Base-by-base conservation (phyloP, 208 protist genomes). In the Trypanosoma brucei region DNA sequence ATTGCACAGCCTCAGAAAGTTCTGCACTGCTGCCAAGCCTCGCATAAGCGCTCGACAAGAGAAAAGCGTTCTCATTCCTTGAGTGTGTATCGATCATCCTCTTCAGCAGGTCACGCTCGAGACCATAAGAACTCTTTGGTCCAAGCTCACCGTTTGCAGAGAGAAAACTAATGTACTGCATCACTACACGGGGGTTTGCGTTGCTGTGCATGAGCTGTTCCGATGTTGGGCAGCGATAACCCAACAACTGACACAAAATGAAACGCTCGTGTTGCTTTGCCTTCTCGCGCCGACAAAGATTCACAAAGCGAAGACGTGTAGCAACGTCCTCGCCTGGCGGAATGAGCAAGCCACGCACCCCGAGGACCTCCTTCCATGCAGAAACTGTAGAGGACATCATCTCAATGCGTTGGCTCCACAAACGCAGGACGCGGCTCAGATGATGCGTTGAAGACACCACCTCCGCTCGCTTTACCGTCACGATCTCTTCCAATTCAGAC, bases 401-500 rank as follows among this genome's bases (percentile, higher is more conserved):
- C 38, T 82, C 72, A 39, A 98, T 93, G 36, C 98, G 83, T 45
- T 84, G 75, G 51, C 88, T 82, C 97, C 97, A 99, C 13, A 93
- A 78, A 2, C 84, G 65, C n/a, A 73, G 76, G 13, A 96, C 57
- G 62, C 95, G 91, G 55, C 88, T 91, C 38, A 93, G 72, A 51
- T 88, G 81, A 35, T 91, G 74, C 3, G 55, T 55, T 13, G 81
- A 80, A 50, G 62, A 75, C 51, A 97, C 92, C 9, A 49, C 59
- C 54, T 83, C 60, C 44, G 70, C 71, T 36, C 72, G 72, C 72
- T 85, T 85, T 48, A 97, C 98, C 33, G 79, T 61, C 22, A 99
- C 79, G 7, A 99, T 85, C 84, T 99, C 98, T 81, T 99, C 98
- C 36, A 99, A 70, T 76, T 99, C 98, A 0, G 92, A 88, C 1